Base-by-base conservation (phyloP, 2,329 filamentous ascomycete species). In the Nigrograna mackinnonii region DNA sequence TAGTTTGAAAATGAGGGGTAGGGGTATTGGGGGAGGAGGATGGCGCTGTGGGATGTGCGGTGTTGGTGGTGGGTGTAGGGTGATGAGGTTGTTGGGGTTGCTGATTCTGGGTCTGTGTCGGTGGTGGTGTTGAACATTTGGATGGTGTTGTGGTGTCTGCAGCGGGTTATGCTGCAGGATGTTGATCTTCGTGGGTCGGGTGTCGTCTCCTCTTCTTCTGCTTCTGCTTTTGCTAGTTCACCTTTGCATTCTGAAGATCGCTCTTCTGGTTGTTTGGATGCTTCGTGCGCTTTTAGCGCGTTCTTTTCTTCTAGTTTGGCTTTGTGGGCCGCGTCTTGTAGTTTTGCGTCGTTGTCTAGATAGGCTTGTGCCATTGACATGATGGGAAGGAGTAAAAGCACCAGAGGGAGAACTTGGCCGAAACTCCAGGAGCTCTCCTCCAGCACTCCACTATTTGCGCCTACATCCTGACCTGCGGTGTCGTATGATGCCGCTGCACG, bases 361-460 rank as follows among this genome's bases (percentile, higher is more conserved):
- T 60, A 62, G 7, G 50, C 43, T 35, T 60, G 57, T 3, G 50
- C 43, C 53, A 58, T 57, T 0, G 52, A 52, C 5, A 63, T 41
- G 1, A 58, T 9, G 0, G 57, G 59, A 4, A 60, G 37, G 2
- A 60, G 26, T 2, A 63, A 35, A 1, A 63, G 45, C 7, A 63
- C 35, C 2, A 63, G 39, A 7, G 58, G 59, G 5, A 63, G 35
- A 11, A 49, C 61, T 32, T 63, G 58, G 3, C 58, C 58, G 22
- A 61, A 61, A 0, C 52, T 52, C 59, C 55, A 60, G 9, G 39
- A 40, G 22, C 60, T 49, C 33, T 61, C 55, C 5, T 49, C 43
- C 5, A 48, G 37, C 3, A 55, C 21, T 1, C 44, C 44, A 21
- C 41, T 37, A 24, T 55, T 55, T 4, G 41, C 36, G 1, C 43